Evolutionary conservation across 352 stramenopile genomes (phyloP).

Genomic region (Phytopythium cucurbitacearum): DNA sequence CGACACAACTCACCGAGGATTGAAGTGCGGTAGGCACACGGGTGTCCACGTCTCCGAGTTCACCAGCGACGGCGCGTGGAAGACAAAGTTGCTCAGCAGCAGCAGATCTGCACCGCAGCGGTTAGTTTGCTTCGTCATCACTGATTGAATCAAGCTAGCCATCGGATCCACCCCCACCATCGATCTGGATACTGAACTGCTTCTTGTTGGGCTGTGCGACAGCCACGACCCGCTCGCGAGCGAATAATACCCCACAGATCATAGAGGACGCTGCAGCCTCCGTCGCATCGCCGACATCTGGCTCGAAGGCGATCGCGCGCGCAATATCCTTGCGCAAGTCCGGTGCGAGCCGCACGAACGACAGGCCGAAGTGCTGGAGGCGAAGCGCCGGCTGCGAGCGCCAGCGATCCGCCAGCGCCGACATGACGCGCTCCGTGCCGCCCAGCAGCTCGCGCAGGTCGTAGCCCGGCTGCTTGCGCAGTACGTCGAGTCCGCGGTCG

Average conservation of each 20-base stretch:
- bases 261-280: slow-evolving; percentile 24
- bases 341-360: slow-evolving; percentile 41
- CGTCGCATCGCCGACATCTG: background rate
- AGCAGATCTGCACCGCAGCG: slow-evolving; percentile 38
- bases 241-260: slow-evolving; percentile 58
- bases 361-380: slow-evolving; percentile 41
- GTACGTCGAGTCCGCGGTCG: slow-evolving; percentile 51
- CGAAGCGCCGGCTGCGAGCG: slow-evolving; percentile 24
- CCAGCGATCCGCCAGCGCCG: slow-evolving; percentile 40
- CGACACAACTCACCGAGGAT: slow-evolving; percentile 31
- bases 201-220: slow-evolving; percentile 52
- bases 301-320: slow-evolving; percentile 42
- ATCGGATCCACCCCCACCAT: slow-evolving; percentile 23
- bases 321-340: slow-evolving; percentile 37
- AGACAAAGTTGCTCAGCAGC: slow-evolving; percentile 71
- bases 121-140: background rate
- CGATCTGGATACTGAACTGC: slow-evolving; percentile 59
- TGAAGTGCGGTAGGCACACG: slow-evolving; percentile 63
- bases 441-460: slow-evolving; percentile 67
- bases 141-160: background rate
- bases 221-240: slow-evolving; percentile 43
- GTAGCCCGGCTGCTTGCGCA: slow-evolving; percentile 54
- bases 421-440: slow-evolving; percentile 51
- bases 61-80: slow-evolving; percentile 52
- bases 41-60: slow-evolving; percentile 73